These are phyloP conservation scores for Fusarium sp. DNA, from an alignment of 2,329 filamentous ascomycete genomes.

Conservation along the genomic window DNA sequence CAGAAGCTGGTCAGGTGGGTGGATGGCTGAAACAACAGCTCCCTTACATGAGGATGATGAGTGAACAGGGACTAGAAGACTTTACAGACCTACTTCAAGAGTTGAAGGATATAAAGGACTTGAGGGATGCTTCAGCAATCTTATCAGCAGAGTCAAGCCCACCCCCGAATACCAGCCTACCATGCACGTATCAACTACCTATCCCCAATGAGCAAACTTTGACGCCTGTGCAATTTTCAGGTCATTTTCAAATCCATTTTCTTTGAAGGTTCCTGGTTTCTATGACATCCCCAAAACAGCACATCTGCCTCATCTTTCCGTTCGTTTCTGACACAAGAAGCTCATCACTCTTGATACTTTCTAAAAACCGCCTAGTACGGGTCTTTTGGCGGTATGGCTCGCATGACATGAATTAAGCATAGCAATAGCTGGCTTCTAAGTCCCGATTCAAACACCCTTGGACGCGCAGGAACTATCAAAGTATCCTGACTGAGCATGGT, in stretches of 20 bases:
- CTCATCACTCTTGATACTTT: no score
- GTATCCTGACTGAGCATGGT: not conserved
- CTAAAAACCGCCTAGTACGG: no score
- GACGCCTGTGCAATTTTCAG: not conserved
- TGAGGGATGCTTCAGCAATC: not conserved
- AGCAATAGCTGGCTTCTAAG: not conserved
- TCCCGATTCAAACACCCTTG: not conserved
- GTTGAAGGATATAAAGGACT: not conserved
- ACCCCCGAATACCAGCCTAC: not conserved
- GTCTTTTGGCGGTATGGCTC: not conserved
- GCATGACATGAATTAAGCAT: not conserved
- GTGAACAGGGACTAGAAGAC: not conserved
- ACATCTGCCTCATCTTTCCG: no score
- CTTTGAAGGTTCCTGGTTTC: no score
- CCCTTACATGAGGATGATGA: not conserved
- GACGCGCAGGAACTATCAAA: not conserved
- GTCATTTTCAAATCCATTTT: no score
- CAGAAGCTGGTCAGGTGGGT: not conserved
- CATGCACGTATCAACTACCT: not conserved
- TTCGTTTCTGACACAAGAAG: no score
- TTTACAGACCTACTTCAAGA: not conserved
- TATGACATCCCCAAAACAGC: no score
- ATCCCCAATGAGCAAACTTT: not conserved
- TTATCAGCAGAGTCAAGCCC: not conserved
- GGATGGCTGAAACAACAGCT: not conserved